phyloP scores from a whole-genome alignment of 2,329 filamentous ascomycete species.

The Fusarium udum region DNA sequence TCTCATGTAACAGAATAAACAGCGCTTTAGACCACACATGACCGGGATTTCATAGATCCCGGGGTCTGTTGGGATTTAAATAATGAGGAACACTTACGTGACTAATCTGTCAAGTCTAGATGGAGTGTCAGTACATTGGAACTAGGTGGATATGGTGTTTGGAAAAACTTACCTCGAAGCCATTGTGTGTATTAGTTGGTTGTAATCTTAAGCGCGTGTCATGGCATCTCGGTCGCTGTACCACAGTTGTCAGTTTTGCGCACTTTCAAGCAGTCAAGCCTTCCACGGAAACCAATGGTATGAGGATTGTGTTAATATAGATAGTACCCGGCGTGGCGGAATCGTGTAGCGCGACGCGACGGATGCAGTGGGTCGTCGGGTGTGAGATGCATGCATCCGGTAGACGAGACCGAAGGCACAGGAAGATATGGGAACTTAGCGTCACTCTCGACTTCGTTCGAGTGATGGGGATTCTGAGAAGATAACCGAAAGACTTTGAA shows the following conservation, averaged over 20 bases:
- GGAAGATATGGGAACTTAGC: conserved; percentile 5
- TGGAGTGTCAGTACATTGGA: conserved; percentile 16
- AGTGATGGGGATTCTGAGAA: conserved; percentile 1
- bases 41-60: not conserved
- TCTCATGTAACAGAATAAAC: not conserved
- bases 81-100: conserved; percentile 70
- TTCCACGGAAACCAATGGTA: conserved; percentile 11
- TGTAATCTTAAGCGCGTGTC: conserved; percentile 35
- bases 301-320: conserved; percentile 23
- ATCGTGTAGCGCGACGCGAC: conserved; percentile 45
- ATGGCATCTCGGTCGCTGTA: conserved; percentile 44
- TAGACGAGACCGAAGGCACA: conserved; percentile 6
- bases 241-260: conserved; percentile 23
- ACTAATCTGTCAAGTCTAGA: conserved; percentile 82
- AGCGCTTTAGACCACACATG: not conserved
- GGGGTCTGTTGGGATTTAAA: not conserved
- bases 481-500: not conserved
- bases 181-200: conserved; percentile 57
- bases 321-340: conserved; percentile 38
- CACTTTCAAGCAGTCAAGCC: not conserved
- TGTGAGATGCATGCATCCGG: conserved; percentile 42
- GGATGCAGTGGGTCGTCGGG: conserved; percentile 39
- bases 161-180: conserved; percentile 60
- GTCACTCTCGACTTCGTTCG: conserved; percentile 13
- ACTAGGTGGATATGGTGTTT: not conserved